Conservation (phyloP, 805 yeast species). For the Metschnikowia arizonensis region DNA sequence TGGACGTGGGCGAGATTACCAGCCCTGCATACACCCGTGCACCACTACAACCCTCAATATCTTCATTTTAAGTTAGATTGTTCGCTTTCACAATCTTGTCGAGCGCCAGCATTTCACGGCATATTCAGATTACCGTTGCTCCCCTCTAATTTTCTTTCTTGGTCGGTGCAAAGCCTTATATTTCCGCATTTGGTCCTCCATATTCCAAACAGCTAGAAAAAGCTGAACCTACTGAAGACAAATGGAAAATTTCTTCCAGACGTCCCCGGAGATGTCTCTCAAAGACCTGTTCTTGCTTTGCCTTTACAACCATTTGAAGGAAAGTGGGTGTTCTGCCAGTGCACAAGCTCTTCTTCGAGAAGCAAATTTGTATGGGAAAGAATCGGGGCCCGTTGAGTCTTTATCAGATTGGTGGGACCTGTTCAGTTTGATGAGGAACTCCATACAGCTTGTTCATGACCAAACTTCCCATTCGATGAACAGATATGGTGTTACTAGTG, state of each 20-base stretch:
- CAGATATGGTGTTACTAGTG: not conserved
- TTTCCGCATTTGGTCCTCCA: not conserved
- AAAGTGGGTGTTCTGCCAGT: conserved; percentile 2
- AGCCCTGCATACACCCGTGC: conserved; percentile 1
- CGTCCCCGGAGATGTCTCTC: conserved; percentile 1
- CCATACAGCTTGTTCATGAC: not conserved
- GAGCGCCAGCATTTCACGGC: not conserved
- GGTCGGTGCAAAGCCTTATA: not conserved
- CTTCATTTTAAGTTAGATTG: not conserved
- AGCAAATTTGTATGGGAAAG: conserved; percentile 2
- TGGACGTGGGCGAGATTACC: not conserved
- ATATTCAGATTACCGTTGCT: not conserved
- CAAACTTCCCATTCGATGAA: not conserved
- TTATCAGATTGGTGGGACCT: conserved; percentile 4
- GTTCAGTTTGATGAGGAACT: not conserved
- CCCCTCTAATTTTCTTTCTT: not conserved
- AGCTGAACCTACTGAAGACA: not conserved
- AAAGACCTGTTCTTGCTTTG: conserved; percentile 3
- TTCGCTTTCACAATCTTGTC: not conserved
- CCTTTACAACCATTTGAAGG: conserved; percentile 1
- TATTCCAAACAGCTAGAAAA: not conserved
- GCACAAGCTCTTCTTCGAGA: conserved; percentile 4
- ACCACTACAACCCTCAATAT: not conserved
- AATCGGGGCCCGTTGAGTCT: not conserved
- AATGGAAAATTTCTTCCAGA: conserved; percentile 1